phyloP scores from a whole-genome alignment of 2,329 filamentous ascomycete species.

The Drechmeria coniospora region DNA sequence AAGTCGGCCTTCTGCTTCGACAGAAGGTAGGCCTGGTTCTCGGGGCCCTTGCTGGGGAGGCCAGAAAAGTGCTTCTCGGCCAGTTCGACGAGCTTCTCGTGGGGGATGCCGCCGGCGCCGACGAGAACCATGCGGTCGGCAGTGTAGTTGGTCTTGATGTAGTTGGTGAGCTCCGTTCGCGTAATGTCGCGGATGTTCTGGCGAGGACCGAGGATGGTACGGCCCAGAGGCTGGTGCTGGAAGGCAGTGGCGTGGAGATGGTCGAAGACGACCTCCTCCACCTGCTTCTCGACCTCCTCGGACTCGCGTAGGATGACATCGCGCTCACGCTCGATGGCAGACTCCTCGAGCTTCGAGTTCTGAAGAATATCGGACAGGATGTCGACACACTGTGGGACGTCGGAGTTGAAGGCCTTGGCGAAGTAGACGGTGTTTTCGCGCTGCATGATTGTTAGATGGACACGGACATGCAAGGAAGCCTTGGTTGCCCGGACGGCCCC shows the following conservation, averaged over 20 bases:
- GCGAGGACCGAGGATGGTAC: conserved; percentile 92
- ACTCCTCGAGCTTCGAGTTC: conserved; percentile 92
- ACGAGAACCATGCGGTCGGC: conserved; percentile 99
- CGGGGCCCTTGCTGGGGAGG: conserved; percentile 60
- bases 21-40: conserved; percentile 57
- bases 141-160: conserved; percentile 99
- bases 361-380: conserved; percentile 98
- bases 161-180: conserved; percentile 77
- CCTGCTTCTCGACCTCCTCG: conserved; percentile 99
- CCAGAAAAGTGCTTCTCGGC: conserved; percentile 89
- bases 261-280: conserved; percentile 98
- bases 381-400: conserved; percentile 91
- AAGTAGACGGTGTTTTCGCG: conserved; percentile 99
- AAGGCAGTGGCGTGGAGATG: conserved; percentile 97
- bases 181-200: conserved; percentile 97
- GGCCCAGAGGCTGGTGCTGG: conserved; percentile 89
- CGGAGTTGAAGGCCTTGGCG: conserved; percentile 96
- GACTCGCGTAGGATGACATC: conserved; percentile 98
- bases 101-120: conserved; percentile 83
- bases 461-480: too few species aligned
- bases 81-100: conserved; percentile 85
- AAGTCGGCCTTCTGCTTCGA: conserved; percentile 88
- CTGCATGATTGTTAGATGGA: conserved; percentile 29
- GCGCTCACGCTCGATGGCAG: conserved; percentile 90
- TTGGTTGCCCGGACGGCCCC: conserved; percentile 7